Evolutionary conservation across 2,329 filamentous ascomycete species (phyloP), one percentile per base, ranked within the genome.

Genomic region (Colletotrichum plurivorum): DNA sequence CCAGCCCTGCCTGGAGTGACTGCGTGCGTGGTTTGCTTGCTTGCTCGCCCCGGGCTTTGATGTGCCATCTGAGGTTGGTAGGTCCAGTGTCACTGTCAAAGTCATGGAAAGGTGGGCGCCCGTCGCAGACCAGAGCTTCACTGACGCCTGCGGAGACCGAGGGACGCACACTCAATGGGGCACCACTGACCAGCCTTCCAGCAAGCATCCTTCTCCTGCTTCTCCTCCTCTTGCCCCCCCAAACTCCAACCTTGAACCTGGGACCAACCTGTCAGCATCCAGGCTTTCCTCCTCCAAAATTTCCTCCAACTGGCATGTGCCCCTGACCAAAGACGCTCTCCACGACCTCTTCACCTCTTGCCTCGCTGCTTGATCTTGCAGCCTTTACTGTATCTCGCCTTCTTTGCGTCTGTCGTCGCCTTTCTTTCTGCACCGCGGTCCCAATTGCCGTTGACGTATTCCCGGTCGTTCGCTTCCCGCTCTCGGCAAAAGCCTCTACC

Each of bases 251-350:
- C 56, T 53, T 69, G 49, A 67, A 69, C 56, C 67, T 67, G 56
- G 67, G 53, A 69, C 56, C 62, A 56, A 57, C 67, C 56, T 69
- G 55, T 61, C 63, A 69, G 67, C 67, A 59, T 45, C 61, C 61
- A 55, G 52, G 41, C 64, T 66, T 27, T 68, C 31, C 41, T 52
- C 27, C 62, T 67, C 62, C 56, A 61, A 69, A 69, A 69, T 69
- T 56, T 61, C 67, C 67, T 67, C 63, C 62, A 66, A 60, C 67
- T 69, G 51, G 67, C 67, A 67, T 69, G 67, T 67, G 56, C 67
- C 62, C 67, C 67, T 69, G 67, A 69, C 55, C 51, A 39, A 60
- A 57, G 48, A 69, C 65, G 27, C 45, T 54, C 36, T 41, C 63
- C 45, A 67, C 66, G 41, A 69, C 49, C 15, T 52, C 39, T 63